phyloP scores from a whole-genome alignment of 1,284 basidiomycete species.

The Xerocomus minutiporus region DNA sequence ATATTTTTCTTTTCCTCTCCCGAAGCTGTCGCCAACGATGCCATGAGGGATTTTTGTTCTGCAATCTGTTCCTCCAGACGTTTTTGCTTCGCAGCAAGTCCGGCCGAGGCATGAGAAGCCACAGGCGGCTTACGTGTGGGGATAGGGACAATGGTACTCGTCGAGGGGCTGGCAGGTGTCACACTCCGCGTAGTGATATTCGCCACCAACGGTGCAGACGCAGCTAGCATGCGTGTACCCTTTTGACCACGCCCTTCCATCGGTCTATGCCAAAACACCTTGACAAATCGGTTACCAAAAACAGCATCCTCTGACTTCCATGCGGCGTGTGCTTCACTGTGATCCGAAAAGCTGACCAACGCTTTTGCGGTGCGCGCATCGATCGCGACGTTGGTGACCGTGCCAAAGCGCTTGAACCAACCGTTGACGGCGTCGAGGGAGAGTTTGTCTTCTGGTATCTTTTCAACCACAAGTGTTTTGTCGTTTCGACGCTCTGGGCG shows the following conservation, averaged over 20 bases:
- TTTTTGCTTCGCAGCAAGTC: slow-evolving; percentile 69
- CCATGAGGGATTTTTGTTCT: slow-evolving; percentile 87
- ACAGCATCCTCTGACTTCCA: slow-evolving; percentile 93
- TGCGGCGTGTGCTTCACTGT: slow-evolving; percentile 81
- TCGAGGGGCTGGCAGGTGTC: slow-evolving; percentile 17
- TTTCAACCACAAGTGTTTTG: slow-evolving; percentile 90
- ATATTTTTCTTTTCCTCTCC: slow-evolving; percentile 77
- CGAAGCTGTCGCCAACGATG: slow-evolving; percentile 59
- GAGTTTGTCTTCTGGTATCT: slow-evolving; percentile 83
- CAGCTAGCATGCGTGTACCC: slow-evolving; percentile 72
- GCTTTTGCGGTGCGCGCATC: slow-evolving; percentile 74
- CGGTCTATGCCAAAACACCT: slow-evolving; percentile 89
- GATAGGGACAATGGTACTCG: slow-evolving; percentile 7
- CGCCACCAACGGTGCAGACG: slow-evolving; percentile 68
- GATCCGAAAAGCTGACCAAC: slow-evolving; percentile 82
- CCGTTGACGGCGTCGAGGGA: slow-evolving; percentile 75
- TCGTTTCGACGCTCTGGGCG: slow-evolving; percentile 63
- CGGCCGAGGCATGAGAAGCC: slow-evolving; percentile 37
- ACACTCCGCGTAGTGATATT: slow-evolving; percentile 41
- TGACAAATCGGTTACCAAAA: slow-evolving; percentile 92
- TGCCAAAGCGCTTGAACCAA: slow-evolving; percentile 92
- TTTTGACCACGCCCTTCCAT: slow-evolving; percentile 81
- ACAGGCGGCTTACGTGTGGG: slow-evolving; percentile 29
- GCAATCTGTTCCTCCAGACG: slow-evolving; percentile 80
- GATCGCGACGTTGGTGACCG: slow-evolving; percentile 89